Percentiles rank a stretch among this genome's conserved stretches.
phyloP scores from a whole-genome alignment of 192 early-diverging fungal species.

The Linnemannia zychae region DNA sequence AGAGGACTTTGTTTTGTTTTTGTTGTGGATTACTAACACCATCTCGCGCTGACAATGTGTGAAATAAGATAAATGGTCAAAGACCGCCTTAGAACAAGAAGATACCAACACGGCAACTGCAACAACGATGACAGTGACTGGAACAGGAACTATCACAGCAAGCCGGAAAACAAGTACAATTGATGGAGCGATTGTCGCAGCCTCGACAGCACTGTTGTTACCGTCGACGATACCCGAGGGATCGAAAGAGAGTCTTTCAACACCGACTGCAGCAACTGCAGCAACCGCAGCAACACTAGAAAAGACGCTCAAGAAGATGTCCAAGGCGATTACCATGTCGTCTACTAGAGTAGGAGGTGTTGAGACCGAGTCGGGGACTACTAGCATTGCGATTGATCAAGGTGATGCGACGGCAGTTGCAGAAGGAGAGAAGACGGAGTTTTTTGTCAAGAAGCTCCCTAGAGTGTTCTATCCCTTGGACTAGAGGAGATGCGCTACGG shows the following conservation, averaged over 20 bases:
- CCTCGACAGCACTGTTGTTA: neutral
- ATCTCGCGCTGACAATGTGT: neutral
- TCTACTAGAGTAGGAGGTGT: neutral
- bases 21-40: neutral
- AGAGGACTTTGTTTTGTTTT: too few species aligned
- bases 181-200: neutral
- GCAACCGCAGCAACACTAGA: neutral
- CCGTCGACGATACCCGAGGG: conserved; percentile 28
- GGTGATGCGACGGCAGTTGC: neutral
- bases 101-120: neutral
- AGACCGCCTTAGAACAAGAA: conserved; percentile 40
- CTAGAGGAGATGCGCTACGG: conserved; percentile 2
- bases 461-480: conserved; percentile 47
- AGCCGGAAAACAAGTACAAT: neutral
- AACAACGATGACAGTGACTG: neutral
- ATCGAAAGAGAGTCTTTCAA: conserved; percentile 17
- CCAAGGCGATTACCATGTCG: conserved; percentile 29
- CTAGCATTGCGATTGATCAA: neutral
- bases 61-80: conserved; percentile 51
- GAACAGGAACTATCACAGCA: neutral
- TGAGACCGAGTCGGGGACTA: neutral
- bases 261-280: neutral
- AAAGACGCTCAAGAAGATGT: conserved; percentile 36
- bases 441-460: conserved; percentile 20
- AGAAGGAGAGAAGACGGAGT: neutral